These are phyloP conservation scores for Begonia fuchsioides DNA, from an alignment of 306 rosid genomes.

Conservation along the genomic window DNA sequence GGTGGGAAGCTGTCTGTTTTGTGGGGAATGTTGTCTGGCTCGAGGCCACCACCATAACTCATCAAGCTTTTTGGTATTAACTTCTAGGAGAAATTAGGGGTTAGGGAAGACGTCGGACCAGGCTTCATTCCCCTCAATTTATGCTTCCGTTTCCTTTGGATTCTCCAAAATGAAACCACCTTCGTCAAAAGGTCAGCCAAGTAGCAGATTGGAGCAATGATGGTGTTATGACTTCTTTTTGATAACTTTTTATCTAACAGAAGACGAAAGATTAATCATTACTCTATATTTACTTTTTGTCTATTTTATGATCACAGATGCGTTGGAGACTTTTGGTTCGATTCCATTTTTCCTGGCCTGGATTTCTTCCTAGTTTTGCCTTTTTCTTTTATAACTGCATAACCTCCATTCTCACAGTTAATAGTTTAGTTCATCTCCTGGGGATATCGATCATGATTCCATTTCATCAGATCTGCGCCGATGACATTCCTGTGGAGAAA, in stretches of 20 bases:
- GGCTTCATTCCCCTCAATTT: constrained; percentile 66
- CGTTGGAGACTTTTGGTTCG: background rate
- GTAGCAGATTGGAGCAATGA: constrained; percentile 46
- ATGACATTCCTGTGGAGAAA: too few species aligned
- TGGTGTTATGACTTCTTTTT: constrained; percentile 26
- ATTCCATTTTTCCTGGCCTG: too few species aligned
- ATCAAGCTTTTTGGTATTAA: too few species aligned
- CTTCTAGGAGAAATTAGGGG: too few species aligned
- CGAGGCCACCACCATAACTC: constrained; percentile 24
- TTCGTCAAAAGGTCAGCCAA: too few species aligned
- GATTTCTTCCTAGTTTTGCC: too few species aligned
- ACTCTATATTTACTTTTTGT: constrained; percentile 13
- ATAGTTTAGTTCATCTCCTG: too few species aligned
- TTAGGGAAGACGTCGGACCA: constrained; percentile 36
- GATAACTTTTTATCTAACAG: constrained; percentile 14
- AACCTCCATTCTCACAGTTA: too few species aligned
- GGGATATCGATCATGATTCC: too few species aligned
- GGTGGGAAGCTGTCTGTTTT: constrained; percentile 12
- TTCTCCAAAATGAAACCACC: background rate
- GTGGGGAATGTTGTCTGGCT: constrained; percentile 67
- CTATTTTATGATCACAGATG: background rate
- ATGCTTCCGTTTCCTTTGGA: constrained; percentile 13
- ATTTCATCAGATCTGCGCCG: too few species aligned
- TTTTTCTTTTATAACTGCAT: too few species aligned
- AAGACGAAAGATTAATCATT: constrained; percentile 25